Evolutionary conservation across 805 yeast species (phyloP), one percentile per base, ranked within the genome.

Genomic region (Sungouiella blattae): DNA sequence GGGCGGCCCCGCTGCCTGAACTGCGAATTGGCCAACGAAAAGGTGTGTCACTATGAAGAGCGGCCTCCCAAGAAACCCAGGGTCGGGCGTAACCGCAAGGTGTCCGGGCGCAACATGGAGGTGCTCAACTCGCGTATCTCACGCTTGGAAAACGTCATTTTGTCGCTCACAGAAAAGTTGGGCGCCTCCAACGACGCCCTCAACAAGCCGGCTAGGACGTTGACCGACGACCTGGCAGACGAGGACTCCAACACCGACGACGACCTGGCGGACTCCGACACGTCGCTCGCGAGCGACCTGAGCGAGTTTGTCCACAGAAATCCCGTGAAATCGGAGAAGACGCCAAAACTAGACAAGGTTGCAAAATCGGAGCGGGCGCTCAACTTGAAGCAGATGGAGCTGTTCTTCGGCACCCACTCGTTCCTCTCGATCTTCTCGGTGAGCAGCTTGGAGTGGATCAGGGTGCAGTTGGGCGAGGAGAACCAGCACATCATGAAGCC

Each of bases 401-500:
- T 56, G 18, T 66, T 50, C 36, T 52, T 57, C 25, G 71, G 69
- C 6, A 46, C 59, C 18, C 71, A 66, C 37, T 63, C 70, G 11
- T 53, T 62, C 25, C 36, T 62, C 35, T 52, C 60, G 22, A 57
- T 65, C 4, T 57, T 64, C 30, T 62, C 69, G 3, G 49, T 52
- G 11, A 57, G 58, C 32, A 61, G 67, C 9, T 37, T 64, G 38
- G 50, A 46, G 17, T 64, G 63, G 62, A 57, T 67, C 25, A 50
- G 49, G 18, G 41, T 39, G 6, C 45, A 51, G 17, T 43, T 67
- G 11, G 56, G 58, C 1, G 46, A 52, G 1, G 52, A 46, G 2
- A 43, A 54, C 11, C 40, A 33, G 4, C 37, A 48, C 15, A 35
- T 51, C 11, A 34, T 57, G 7, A 32, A 42, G 5, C 66, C 67